These are phyloP conservation scores for Microcera coccophila DNA, from an alignment of 2,329 filamentous ascomycete species.

Conservation along the genomic window DNA sequence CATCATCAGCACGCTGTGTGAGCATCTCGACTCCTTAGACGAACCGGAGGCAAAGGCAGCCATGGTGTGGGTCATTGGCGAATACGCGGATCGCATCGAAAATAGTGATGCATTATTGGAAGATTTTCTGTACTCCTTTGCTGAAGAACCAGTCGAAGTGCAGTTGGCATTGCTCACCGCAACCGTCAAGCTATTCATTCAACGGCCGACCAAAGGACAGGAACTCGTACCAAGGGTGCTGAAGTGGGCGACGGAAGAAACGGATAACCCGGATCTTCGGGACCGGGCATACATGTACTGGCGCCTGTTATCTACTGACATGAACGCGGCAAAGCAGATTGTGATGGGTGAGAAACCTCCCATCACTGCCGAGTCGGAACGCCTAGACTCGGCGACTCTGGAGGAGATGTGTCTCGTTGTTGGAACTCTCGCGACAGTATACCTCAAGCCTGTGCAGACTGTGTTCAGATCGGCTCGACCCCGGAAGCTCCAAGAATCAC, in stretches of 20 bases:
- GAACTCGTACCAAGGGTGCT: conserved; percentile 89
- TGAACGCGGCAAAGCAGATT: conserved; percentile 76
- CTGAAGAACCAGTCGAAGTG: conserved; percentile 92
- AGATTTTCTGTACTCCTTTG: conserved; percentile 90
- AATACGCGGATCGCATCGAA: conserved; percentile 96
- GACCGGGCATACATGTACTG: conserved; percentile 99
- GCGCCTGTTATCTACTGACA: conserved; percentile 90
- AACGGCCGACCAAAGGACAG: conserved; percentile 90
- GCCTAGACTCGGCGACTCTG: conserved; percentile 81
- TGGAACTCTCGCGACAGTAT: conserved; percentile 92
- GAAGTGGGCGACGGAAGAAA: conserved; percentile 98
- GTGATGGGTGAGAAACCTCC: conserved; percentile 98
- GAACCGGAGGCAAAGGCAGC: conserved; percentile 97
- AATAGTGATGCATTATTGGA: conserved; percentile 92
- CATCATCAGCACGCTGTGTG: conserved; percentile 92
- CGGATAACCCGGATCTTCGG: conserved; percentile 95
- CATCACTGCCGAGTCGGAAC: conserved; percentile 94
- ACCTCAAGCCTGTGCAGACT: conserved; percentile 94
- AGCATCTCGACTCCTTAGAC: conserved; percentile 92
- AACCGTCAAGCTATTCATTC: conserved; percentile 96
- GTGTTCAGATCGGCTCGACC: conserved; percentile 89
- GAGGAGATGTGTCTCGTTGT: conserved; percentile 98
- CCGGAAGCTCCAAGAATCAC: conserved; percentile 73
- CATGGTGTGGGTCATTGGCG: conserved; percentile 99
- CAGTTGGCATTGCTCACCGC: conserved; percentile 92